These are phyloP conservation scores for Apiospora arundinis DNA, from an alignment of 2,329 filamentous ascomycete species.

Conservation along the genomic window DNA sequence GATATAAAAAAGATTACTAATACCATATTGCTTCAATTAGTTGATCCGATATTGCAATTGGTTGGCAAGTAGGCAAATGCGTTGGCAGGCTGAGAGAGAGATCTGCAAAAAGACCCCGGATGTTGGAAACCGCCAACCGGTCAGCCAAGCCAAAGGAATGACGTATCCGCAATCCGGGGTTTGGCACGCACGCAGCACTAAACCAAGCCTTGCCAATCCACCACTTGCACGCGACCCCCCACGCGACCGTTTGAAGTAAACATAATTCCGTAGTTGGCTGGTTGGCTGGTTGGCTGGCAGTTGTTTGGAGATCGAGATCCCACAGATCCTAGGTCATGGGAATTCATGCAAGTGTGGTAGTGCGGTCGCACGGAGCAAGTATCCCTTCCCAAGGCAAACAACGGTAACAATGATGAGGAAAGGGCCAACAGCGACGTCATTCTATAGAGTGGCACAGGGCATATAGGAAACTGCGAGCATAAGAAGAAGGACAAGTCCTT, in stretches of 20 bases:
- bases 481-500: background rate
- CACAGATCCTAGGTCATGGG: background rate
- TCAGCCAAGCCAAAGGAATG: background rate
- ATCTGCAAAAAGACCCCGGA: background rate
- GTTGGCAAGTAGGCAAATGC: background rate
- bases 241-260: background rate
- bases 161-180: conserved; percentile 15
- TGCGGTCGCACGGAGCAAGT: background rate
- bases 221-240: background rate
- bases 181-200: background rate
- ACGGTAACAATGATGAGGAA: background rate
- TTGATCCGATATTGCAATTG: too few species aligned
- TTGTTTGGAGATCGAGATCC: conserved; percentile 4
- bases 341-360: background rate
- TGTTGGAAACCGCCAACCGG: background rate
- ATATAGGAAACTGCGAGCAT: background rate
- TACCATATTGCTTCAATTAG: too few species aligned
- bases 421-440: background rate
- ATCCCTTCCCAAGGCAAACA: background rate
- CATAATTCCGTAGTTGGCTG: background rate
- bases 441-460: background rate
- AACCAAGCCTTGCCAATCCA: background rate
- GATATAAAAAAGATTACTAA: too few species aligned
- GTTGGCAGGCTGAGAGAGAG: background rate
- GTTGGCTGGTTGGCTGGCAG: background rate